Percentiles rank a stretch among this genome's conserved stretches.
Evolutionary conservation across 148 eudicot species (phyloP).

Genomic region (Rhododendron ovatum): DNA sequence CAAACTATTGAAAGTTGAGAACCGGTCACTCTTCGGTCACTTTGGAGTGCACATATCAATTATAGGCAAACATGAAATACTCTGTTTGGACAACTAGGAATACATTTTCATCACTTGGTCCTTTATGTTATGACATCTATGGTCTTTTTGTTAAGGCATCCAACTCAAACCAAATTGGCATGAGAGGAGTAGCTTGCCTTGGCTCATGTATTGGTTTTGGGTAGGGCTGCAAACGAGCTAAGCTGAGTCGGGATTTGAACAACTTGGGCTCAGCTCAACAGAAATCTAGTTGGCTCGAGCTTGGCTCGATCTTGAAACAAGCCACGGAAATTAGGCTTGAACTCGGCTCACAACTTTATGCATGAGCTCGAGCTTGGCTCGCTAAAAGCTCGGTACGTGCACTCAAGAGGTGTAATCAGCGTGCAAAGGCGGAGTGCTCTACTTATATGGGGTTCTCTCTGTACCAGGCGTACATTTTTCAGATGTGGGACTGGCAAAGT

Average conservation of each 20-base stretch:
- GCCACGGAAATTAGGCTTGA: not conserved
- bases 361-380: not conserved
- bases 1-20: not conserved
- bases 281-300: too few species aligned
- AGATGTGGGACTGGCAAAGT: too few species aligned
- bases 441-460: not conserved
- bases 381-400: not conserved
- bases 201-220: not conserved
- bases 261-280: not conserved
- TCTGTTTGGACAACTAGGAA: not conserved
- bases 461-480: not conserved
- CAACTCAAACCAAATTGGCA: not conserved
- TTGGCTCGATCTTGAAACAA: not conserved
- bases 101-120: not conserved
- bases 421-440: not conserved
- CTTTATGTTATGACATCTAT: not conserved
- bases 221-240: too few species aligned
- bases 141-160: not conserved
- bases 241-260: too few species aligned
- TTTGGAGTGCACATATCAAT: not conserved
- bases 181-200: not conserved
- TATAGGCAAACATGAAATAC: not conserved
- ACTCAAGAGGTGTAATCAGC: not conserved
- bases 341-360: not conserved
- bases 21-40: not conserved